These are phyloP conservation scores for Leersia perrieri DNA, from an alignment of 176 grass and related monocot species.

Conservation along the genomic window DNA sequence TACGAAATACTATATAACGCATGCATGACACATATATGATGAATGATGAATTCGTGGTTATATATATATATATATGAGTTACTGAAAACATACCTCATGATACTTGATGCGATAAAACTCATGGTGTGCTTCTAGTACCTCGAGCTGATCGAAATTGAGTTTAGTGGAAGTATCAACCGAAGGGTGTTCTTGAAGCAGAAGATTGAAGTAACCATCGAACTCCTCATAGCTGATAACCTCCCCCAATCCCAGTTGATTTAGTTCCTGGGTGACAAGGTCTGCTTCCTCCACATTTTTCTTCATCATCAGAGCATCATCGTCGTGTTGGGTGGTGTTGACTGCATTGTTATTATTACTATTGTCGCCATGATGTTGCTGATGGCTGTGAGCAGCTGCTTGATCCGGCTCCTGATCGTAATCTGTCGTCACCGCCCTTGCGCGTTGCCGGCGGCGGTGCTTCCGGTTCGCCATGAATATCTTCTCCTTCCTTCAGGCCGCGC, in stretches of 20 bases:
- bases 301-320: not conserved
- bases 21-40: not conserved
- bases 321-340: no score
- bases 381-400: no score
- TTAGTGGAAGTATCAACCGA: not conserved
- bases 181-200: not conserved
- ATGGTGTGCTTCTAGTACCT: not conserved
- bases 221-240: constrained; percentile 8
- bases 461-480: no score
- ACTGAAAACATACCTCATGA: not conserved
- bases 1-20: not conserved
- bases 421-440: no score
- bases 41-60: not conserved
- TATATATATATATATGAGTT: not conserved
- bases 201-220: not conserved
- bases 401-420: no score
- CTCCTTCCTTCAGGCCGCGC: no score
- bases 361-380: no score
- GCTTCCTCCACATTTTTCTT: not conserved
- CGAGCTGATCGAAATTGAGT: not conserved
- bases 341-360: no score
- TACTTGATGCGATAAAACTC: constrained; percentile 3
- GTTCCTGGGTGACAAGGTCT: not conserved
- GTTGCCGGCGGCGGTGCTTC: no score
- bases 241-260: not conserved